Evolutionary conservation across 495 filamentous ascomycete species (phyloP).

Genomic region (Daldinia decipiens): DNA sequence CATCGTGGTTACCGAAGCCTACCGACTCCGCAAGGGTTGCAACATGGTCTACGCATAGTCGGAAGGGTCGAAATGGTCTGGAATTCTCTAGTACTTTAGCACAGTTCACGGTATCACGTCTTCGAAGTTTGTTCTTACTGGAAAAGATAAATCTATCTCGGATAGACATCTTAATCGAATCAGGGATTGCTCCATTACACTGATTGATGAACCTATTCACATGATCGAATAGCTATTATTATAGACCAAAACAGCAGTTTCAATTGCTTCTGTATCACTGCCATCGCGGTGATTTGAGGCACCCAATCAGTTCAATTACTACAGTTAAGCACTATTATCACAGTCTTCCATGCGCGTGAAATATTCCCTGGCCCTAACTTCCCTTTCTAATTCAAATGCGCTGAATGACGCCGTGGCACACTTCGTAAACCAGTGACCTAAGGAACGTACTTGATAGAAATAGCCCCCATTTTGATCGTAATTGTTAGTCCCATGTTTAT

Average conservation of each 20-base stretch:
- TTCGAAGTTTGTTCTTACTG: not conserved
- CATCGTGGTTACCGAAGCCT: conserved; percentile 3
- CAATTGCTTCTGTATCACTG: not conserved
- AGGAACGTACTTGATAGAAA: not conserved
- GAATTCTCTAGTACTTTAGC: not conserved
- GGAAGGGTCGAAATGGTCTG: not conserved
- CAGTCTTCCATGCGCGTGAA: not conserved
- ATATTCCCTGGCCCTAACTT: not conserved
- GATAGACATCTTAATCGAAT: not conserved
- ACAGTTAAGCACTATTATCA: not conserved
- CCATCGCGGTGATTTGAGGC: not conserved
- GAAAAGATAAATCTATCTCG: not conserved
- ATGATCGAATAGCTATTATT: not conserved
- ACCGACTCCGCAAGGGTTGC: conserved; percentile 10
- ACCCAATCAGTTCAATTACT: not conserved
- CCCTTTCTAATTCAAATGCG: not conserved
- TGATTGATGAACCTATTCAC: not conserved
- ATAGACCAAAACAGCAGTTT: not conserved
- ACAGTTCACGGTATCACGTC: not conserved
- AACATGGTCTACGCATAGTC: not conserved
- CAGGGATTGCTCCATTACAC: not conserved
- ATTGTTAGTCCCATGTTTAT: not conserved
- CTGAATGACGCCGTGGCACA: not conserved
- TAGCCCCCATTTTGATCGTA: not conserved
- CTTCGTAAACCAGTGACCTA: not conserved